Base-by-base conservation (phyloP, 345 rosid species). In the Acer yangbiense region DNA sequence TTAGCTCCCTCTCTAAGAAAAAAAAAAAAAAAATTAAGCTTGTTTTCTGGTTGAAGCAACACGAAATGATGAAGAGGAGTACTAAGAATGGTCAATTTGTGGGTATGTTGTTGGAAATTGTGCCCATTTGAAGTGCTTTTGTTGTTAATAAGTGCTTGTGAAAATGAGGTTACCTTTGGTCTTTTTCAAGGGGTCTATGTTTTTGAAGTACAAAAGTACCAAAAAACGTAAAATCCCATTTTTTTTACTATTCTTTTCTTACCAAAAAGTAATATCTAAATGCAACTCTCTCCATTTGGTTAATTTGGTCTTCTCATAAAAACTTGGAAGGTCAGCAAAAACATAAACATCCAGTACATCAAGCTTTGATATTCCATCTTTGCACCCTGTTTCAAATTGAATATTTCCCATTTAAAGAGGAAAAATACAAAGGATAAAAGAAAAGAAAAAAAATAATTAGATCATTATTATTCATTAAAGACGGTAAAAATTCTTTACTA, bases 311-410 rank as follows among this genome's bases (percentile, higher is more conserved):
- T 87, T 88, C 93, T 86, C 88, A 80, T 81, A 74, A 91, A 78
- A 85, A 89, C 88, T 75, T 86, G 93, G 82, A 82, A 77, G 72
- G 86, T 84, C 88, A 96, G 67, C 88, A 89, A 88, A 88, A 72
- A 87, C 78, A 90, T 83, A 81, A 86, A 86, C 89, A 86, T 84
- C 90, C 87, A 86, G 89, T 82, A 78, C 82, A 87, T 78, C 86
- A 88, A 75, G 88, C 90, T 74, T 85, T 86, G 89, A 73, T 87
- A 75, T 82, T 79, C 94, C 87, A 57, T 83, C 73, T 83, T 87
- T 74, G 88, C 78, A 12, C 75, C 97, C 99, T 96, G 97, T 83
- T 90, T 64, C 77, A 80, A 69, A 80, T 32, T 74, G 68, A 64
- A 68, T 78, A 60, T 60, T 60, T 60, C 64, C 84, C 83, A 81